These are phyloP conservation scores for Oenanthe javanica DNA, from an alignment of 140 eudicot genomes.

Conservation along the genomic window DNA sequence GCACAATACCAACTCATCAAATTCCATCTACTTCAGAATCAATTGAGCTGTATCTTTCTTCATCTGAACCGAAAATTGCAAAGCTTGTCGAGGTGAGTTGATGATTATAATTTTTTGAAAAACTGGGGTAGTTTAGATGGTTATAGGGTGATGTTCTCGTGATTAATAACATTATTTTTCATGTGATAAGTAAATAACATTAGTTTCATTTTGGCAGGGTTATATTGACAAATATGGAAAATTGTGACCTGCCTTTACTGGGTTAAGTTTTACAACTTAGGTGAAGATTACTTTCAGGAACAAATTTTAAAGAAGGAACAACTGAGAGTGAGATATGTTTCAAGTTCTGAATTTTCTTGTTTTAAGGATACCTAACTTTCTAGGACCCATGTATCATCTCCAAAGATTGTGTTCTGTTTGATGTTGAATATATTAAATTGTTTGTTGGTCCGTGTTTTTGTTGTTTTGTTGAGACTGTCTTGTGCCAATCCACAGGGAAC, in stretches of 20 bases:
- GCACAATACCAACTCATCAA: constrained; percentile 45
- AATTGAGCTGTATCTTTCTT: constrained; percentile 44
- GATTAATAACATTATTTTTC: constrained; percentile 13
- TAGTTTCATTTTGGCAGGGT: constrained; percentile 57
- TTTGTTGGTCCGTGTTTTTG: not conserved
- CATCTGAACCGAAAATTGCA: constrained; percentile 49
- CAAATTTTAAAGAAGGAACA: not conserved
- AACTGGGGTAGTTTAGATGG: not conserved
- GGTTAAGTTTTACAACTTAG: constrained; percentile 1
- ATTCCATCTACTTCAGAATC: constrained; percentile 59
- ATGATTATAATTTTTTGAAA: not conserved
- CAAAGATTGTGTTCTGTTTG: not conserved
- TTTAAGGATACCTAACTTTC: constrained; percentile 4
- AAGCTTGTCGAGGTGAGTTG: constrained; percentile 90
- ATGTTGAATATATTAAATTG: not conserved
- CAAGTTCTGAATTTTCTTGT: constrained; percentile 14
- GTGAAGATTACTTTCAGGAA: not conserved
- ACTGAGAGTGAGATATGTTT: constrained; percentile 16
- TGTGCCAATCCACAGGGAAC: not conserved
- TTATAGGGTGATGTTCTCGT: not conserved
- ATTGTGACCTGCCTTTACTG: constrained; percentile 23
- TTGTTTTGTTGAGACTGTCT: not conserved
- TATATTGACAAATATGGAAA: constrained; percentile 73
- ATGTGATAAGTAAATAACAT: not conserved
- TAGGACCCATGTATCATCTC: constrained; percentile 1